Evolutionary conservation across 352 stramenopile species (phyloP).

Genomic region (Blastocystis sp.): DNA sequence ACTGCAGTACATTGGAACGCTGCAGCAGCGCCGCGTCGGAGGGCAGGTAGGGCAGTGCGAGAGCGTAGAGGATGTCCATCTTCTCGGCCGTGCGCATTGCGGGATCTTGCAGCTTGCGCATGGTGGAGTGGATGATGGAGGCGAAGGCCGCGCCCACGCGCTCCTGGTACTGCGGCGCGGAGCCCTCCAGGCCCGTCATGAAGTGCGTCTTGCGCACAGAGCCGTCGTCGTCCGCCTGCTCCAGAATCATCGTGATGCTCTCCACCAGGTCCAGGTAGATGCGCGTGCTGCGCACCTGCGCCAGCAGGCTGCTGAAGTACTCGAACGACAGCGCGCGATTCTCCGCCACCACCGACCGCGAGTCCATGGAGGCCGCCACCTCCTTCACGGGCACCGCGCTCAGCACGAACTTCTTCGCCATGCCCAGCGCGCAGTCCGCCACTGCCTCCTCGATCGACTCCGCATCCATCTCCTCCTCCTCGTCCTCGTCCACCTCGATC

Average conservation of each 20-base stretch:
- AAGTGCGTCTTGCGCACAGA: constrained; percentile 15
- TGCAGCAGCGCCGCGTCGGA: constrained; percentile 39
- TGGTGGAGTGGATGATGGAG: constrained; percentile 37
- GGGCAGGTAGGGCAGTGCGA: constrained; percentile 44
- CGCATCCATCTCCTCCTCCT: constrained; percentile 39
- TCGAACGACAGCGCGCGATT: constrained; percentile 41
- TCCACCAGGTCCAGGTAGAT: constrained; percentile 7
- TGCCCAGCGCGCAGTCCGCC: neutral
- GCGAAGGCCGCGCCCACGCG: constrained; percentile 13
- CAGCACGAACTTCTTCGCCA: constrained; percentile 39
- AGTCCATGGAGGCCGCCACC: neutral
- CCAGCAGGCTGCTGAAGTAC: constrained; percentile 33
- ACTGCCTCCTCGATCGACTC: neutral
- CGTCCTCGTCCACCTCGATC: constrained; percentile 49
- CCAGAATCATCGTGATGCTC: constrained; percentile 33
- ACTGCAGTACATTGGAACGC: constrained; percentile 27
- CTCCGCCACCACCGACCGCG: constrained; percentile 23
- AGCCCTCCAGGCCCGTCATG: constrained; percentile 37
- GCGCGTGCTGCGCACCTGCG: neutral
- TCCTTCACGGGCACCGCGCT: neutral
- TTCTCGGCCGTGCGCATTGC: neutral
- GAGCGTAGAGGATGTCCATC: constrained; percentile 8
- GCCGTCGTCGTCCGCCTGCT: neutral
- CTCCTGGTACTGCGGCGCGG: constrained; percentile 14
- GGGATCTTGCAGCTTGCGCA: constrained; percentile 10